Percentiles rank a stretch among this genome's conserved stretches.
Evolutionary conservation across 2,329 filamentous ascomycete species (phyloP).

Genomic region (Alternaria gansuensis): DNA sequence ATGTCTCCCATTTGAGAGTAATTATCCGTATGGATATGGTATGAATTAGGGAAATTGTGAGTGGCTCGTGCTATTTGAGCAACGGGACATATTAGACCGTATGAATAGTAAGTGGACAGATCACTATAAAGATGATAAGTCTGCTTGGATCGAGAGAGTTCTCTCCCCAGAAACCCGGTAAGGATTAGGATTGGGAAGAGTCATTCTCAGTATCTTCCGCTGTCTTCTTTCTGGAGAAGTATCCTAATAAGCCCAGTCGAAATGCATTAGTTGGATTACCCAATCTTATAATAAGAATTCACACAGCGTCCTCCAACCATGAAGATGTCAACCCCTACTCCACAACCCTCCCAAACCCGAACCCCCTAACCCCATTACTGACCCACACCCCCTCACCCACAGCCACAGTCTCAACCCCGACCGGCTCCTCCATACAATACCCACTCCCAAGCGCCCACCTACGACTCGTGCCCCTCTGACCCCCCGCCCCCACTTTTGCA

Average conservation of each 20-base stretch:
- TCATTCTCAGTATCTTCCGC: neutral
- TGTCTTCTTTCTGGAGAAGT: neutral
- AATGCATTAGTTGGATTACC: too few relatives aligned
- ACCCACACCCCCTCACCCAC: constrained; percentile 85
- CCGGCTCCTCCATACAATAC: constrained; percentile 71
- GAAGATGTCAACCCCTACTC: constrained; percentile 11
- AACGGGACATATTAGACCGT: too few relatives aligned
- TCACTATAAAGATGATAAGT: neutral
- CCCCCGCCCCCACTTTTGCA: constrained; percentile 70
- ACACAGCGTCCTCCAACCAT: neutral
- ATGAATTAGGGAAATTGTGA: too few relatives aligned
- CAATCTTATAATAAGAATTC: too few relatives aligned
- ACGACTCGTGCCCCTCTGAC: constrained; percentile 82
- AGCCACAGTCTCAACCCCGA: constrained; percentile 67
- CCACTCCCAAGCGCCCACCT: constrained; percentile 79
- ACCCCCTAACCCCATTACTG: constrained; percentile 87
- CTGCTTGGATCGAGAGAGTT: neutral
- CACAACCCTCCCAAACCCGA: constrained; percentile 57
- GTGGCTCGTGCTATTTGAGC: too few relatives aligned
- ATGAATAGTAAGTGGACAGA: neutral
- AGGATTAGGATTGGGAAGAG: neutral
- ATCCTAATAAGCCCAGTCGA: neutral
- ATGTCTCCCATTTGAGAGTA: too few relatives aligned
- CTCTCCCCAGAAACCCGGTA: neutral
- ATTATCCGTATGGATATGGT: too few relatives aligned